Percentiles rank a stretch among this genome's conserved stretches.
Conservation (phyloP, 2,329 filamentous ascomycete species). For the Scedosporium minutisporum region DNA sequence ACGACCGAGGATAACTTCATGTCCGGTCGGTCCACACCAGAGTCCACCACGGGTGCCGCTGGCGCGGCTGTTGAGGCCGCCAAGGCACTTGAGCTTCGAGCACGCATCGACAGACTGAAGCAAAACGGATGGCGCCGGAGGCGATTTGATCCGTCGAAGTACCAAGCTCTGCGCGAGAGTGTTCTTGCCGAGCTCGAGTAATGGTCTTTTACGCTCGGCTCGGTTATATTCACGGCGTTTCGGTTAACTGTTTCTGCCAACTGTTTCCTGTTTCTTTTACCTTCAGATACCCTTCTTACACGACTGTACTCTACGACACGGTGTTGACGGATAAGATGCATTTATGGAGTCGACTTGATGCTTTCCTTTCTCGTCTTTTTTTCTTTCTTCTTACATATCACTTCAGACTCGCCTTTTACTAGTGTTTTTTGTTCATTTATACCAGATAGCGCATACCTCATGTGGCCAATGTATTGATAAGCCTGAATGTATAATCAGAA, state of each 20-base stretch:
- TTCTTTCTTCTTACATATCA: not conserved
- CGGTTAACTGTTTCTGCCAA: not conserved
- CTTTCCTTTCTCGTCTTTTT: slow-evolving; percentile 1
- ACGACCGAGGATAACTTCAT: slow-evolving; percentile 10
- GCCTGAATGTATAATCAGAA: not conserved
- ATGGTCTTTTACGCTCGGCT: slow-evolving; percentile 9
- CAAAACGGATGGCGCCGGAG: slow-evolving; percentile 45
- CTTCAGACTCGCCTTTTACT: not conserved
- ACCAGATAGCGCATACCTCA: not conserved
- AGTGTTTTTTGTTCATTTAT: not conserved
- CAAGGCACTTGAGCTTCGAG: slow-evolving; percentile 31
- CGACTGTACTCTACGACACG: not conserved
- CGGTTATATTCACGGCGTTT: not conserved
- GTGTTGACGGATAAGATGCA: not conserved
- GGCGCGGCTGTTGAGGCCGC: slow-evolving; percentile 21
- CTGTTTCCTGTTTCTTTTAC: not conserved
- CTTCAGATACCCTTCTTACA: not conserved
- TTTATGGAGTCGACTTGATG: slow-evolving; percentile 2
- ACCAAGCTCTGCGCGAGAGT: slow-evolving; percentile 41
- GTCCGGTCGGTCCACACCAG: slow-evolving; percentile 9
- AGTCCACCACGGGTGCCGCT: slow-evolving; percentile 13
- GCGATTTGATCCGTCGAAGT: slow-evolving; percentile 43
- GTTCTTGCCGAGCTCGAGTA: slow-evolving; percentile 39
- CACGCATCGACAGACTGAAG: slow-evolving; percentile 44
- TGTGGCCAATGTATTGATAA: slow-evolving; percentile 1